Conservation (phyloP, 108 stramenopile species). For the Chaetoceros tenuissimus region DNA sequence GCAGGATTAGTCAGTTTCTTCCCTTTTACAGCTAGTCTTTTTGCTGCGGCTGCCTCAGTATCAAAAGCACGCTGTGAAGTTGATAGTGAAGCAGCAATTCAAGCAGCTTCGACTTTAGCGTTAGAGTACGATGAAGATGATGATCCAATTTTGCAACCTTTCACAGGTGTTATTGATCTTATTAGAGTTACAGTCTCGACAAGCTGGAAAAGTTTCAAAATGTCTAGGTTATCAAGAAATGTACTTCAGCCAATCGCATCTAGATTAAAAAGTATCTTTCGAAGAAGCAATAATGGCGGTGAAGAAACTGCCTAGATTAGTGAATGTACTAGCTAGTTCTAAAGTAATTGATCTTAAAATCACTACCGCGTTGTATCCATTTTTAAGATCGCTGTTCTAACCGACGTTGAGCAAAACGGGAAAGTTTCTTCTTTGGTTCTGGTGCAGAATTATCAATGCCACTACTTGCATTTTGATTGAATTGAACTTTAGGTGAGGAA, state of each 20-base stretch:
- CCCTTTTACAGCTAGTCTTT: constrained; percentile 58
- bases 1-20: constrained; percentile 15
- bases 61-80: constrained; percentile 84
- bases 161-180: constrained; percentile 55
- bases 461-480: neutral
- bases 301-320: no score
- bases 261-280: no score
- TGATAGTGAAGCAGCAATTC: constrained; percentile 69
- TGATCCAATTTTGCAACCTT: constrained; percentile 66
- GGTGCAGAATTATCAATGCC: neutral
- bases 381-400: no score
- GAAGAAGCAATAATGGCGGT: no score
- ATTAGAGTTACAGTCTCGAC: constrained; percentile 34
- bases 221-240: no score
- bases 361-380: no score
- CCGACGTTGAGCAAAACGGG: constrained; percentile 17
- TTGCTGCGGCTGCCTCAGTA: constrained; percentile 85
- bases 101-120: constrained; percentile 75
- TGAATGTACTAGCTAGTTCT: no score
- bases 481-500: neutral
- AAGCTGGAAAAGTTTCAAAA: constrained; percentile 31
- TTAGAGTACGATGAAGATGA: constrained; percentile 62
- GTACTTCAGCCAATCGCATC: no score
- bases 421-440: constrained; percentile 9
- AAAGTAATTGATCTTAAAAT: no score